phyloP scores from a whole-genome alignment of 192 early-diverging fungal species.

The Chytriomyces confervae region DNA sequence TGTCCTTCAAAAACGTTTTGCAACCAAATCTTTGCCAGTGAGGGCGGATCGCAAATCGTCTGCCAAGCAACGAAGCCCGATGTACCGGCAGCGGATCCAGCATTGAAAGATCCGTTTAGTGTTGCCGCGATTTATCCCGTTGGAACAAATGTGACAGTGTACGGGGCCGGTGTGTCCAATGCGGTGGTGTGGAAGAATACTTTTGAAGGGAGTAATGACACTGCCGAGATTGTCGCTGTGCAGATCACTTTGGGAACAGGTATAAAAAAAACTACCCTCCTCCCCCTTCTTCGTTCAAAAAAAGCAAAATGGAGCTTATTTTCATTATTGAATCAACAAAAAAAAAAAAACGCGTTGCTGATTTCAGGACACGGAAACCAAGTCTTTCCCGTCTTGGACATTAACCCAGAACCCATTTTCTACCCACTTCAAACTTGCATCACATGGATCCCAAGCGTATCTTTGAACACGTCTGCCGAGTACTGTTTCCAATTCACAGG shows the following conservation, averaged over 20 bases:
- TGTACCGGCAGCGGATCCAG: background rate
- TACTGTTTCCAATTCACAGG: background rate
- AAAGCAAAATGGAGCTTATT: background rate
- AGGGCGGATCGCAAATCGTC: background rate
- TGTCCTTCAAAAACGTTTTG: background rate
- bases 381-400: background rate
- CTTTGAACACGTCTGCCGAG: background rate
- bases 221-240: background rate
- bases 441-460: background rate
- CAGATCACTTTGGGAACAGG: background rate
- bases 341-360: background rate
- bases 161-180: background rate
- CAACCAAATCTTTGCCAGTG: background rate
- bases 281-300: background rate
- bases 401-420: background rate
- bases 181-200: background rate
- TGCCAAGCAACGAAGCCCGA: background rate
- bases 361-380: background rate
- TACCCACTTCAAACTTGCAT: background rate
- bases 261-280: background rate
- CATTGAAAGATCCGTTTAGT: background rate
- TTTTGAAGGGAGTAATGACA: background rate
- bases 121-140: background rate
- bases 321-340: background rate
- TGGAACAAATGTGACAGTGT: background rate